Conservation (phyloP, 2,329 filamentous ascomycete species). For the Diaporthe destruens region DNA sequence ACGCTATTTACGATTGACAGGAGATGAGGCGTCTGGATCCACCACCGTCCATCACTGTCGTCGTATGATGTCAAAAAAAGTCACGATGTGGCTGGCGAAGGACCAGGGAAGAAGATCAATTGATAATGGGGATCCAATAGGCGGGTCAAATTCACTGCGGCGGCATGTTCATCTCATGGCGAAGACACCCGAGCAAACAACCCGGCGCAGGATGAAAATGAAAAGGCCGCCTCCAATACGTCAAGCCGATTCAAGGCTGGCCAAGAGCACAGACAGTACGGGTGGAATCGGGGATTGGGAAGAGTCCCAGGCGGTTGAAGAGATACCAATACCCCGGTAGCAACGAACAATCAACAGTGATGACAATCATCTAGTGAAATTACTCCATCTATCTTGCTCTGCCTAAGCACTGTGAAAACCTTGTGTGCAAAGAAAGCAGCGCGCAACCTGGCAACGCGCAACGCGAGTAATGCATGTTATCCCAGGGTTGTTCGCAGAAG, state of each 20-base stretch:
- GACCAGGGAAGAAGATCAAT: background rate
- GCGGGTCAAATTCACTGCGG: background rate
- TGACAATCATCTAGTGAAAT: background rate
- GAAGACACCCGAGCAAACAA: background rate
- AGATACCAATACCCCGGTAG: constrained; percentile 4
- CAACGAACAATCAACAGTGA: background rate
- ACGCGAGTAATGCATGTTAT: constrained; percentile 13
- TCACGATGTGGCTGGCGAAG: background rate
- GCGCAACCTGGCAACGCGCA: background rate
- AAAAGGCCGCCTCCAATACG: background rate
- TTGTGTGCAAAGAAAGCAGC: background rate
- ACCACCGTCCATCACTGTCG: background rate
- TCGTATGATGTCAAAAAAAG: background rate
- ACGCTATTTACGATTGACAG: background rate
- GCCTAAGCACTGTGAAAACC: background rate
- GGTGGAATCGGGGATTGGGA: background rate
- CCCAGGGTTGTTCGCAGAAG: background rate
- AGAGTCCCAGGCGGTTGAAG: background rate
- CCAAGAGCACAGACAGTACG: background rate
- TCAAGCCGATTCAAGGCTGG: background rate
- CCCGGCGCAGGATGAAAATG: background rate
- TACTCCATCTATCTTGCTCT: background rate
- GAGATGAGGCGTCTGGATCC: background rate
- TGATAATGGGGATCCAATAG: background rate
- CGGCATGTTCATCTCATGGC: background rate